Conservation (phyloP, 257 asterid genomes). For the Penstemon eatonii region DNA sequence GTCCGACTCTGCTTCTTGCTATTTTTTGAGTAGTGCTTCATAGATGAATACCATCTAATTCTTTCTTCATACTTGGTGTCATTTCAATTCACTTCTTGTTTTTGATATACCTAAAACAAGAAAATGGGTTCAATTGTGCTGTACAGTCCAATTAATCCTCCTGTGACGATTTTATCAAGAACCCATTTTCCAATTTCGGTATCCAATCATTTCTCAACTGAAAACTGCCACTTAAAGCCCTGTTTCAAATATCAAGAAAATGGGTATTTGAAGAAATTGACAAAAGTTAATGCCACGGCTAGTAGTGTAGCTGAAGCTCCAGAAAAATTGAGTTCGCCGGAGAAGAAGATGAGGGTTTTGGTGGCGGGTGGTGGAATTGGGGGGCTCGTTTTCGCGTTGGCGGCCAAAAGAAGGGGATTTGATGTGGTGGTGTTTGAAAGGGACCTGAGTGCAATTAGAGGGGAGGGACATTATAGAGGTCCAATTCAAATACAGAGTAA, state of each 20-base stretch:
- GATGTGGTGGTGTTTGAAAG: conserved; percentile 93
- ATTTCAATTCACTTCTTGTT: conserved; percentile 1
- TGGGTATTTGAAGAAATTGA: conserved; percentile 34
- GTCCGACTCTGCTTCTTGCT: no score
- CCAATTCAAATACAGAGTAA: conserved; percentile 97
- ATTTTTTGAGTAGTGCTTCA: no score
- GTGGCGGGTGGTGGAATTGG: conserved; percentile 99
- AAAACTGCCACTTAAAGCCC: conserved; percentile 32
- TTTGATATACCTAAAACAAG: background rate
- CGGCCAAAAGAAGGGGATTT: conserved; percentile 81
- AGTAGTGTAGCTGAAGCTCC: conserved; percentile 22
- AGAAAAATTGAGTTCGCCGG: conserved; percentile 19
- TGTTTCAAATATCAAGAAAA: conserved; percentile 24
- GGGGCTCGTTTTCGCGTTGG: conserved; percentile 86
- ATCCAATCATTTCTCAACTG: no score
- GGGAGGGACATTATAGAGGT: conserved; percentile 94
- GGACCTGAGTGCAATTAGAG: conserved; percentile 94
- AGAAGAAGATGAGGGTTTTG: conserved; percentile 65
- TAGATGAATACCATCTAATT: background rate
- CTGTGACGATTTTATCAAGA: conserved; percentile 45
- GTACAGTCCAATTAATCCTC: conserved; percentile 48
- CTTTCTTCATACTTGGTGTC: background rate
- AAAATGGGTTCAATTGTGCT: conserved; percentile 51
- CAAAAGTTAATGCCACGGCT: conserved; percentile 35
- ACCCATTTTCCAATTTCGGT: conserved; percentile 39